Conservation (phyloP, 2,329 filamentous ascomycete genomes). For the Hymenoscyphus infarciens region DNA sequence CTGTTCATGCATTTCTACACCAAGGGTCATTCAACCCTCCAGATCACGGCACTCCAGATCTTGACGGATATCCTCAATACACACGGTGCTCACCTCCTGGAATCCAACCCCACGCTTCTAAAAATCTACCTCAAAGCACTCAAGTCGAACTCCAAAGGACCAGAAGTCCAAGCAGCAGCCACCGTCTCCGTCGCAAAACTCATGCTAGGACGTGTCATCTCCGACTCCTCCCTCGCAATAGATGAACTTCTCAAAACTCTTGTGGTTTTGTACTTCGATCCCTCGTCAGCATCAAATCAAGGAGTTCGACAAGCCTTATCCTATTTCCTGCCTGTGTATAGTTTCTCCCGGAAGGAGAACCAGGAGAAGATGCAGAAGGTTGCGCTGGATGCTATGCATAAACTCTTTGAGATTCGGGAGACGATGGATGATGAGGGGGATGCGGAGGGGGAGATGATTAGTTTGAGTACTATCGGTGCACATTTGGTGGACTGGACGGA, state of each 20-base stretch:
- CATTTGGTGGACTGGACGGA: conserved; percentile 95
- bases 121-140: conserved; percentile 85
- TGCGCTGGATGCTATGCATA: conserved; percentile 69
- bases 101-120: conserved; percentile 64
- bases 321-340: conserved; percentile 94
- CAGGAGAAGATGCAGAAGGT: conserved; percentile 76
- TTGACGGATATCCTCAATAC: conserved; percentile 90
- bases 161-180: conserved; percentile 75
- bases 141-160: conserved; percentile 64
- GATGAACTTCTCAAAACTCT: conserved; percentile 79
- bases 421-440: conserved; percentile 71
- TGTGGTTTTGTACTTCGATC: conserved; percentile 85
- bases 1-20: conserved; percentile 95
- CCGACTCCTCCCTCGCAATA: conserved; percentile 56
- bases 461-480: conserved; percentile 71
- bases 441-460: conserved; percentile 75
- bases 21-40: conserved; percentile 85
- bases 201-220: conserved; percentile 74
- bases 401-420: conserved; percentile 69
- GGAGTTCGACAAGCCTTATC: conserved; percentile 80
- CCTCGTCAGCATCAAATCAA: conserved; percentile 74
- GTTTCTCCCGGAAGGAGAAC: conserved; percentile 78
- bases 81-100: conserved; percentile 75
- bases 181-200: conserved; percentile 82
- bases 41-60: conserved; percentile 87